These are phyloP conservation scores for Hyaloscypha variabilis DNA, from an alignment of 495 filamentous ascomycete genomes.

Conservation along the genomic window DNA sequence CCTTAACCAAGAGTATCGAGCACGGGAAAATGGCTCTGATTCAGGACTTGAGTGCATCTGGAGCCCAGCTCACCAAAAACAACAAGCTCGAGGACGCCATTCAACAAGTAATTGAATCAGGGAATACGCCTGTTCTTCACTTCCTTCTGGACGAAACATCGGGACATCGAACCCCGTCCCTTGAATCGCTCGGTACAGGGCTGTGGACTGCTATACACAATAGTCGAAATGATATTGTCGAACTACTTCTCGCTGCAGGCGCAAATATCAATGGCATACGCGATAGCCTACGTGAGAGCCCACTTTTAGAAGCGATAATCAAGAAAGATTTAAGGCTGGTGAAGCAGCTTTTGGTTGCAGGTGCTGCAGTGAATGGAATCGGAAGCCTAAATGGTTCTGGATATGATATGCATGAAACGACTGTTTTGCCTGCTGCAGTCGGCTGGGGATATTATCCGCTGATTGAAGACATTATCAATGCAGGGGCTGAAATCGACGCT, in stretches of 20 bases:
- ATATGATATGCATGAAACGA: background rate
- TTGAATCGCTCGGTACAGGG: constrained; percentile 12
- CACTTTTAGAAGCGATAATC: constrained; percentile 9
- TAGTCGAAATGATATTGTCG: constrained; percentile 13
- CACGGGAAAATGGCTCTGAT: constrained; percentile 11
- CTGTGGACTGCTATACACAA: constrained; percentile 8
- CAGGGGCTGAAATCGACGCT: constrained; percentile 16
- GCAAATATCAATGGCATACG: constrained; percentile 13
- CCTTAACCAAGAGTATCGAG: constrained; percentile 11
- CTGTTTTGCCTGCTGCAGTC: constrained; percentile 14
- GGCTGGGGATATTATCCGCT: constrained; percentile 20
- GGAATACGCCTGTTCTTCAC: constrained; percentile 14
- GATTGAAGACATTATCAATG: constrained; percentile 17
- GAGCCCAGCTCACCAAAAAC: constrained; percentile 4
- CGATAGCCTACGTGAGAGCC: background rate
- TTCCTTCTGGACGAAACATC: constrained; percentile 18
- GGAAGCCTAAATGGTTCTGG: too few species aligned
- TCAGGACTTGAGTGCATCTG: constrained; percentile 1
- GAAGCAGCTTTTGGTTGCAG: constrained; percentile 8
- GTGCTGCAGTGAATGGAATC: constrained; percentile 14
- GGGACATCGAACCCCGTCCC: constrained; percentile 1
- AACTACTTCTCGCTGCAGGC: constrained; percentile 14
- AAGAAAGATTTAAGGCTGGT: constrained; percentile 16
- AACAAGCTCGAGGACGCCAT: background rate
- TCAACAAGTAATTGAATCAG: background rate